Percentiles rank a stretch among this genome's conserved stretches.
These are phyloP conservation scores for Diaporthe ampelina DNA, from an alignment of 2,329 filamentous ascomycete species.

Conservation along the genomic window DNA sequence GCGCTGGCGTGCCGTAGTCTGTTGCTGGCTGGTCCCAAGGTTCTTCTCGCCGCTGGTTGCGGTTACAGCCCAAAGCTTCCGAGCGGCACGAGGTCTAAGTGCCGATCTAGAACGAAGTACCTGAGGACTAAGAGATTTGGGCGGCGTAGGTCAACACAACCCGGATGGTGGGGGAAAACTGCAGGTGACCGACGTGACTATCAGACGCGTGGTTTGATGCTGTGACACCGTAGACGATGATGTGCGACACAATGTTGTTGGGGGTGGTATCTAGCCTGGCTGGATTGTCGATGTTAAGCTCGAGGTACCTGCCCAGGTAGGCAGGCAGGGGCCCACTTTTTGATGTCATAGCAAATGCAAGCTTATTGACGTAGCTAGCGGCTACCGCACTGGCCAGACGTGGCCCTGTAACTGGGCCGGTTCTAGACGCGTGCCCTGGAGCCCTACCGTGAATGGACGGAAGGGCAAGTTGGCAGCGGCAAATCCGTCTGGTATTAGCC, in stretches of 20 bases:
- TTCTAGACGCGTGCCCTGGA: conserved; percentile 10
- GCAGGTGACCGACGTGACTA: conserved; percentile 1
- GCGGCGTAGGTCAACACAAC: neutral
- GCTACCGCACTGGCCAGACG: conserved; percentile 6
- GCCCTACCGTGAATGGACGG: conserved; percentile 10
- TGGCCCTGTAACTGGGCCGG: conserved; percentile 15
- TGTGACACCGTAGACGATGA: neutral
- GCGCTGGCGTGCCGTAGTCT: neutral
- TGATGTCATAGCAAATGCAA: conserved; percentile 28
- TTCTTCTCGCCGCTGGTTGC: neutral
- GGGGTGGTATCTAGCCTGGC: conserved; percentile 3
- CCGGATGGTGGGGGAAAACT: no score
- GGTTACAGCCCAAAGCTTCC: neutral
- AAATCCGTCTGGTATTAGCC: neutral
- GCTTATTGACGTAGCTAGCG: conserved; percentile 11
- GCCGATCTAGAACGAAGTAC: conserved; percentile 18
- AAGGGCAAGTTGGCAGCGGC: neutral
- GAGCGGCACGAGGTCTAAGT: neutral
- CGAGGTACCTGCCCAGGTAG: conserved; percentile 6
- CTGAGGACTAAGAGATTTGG: neutral
- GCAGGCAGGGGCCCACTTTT: conserved; percentile 22
- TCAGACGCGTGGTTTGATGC: neutral
- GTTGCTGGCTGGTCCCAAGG: neutral
- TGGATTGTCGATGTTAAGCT: conserved; percentile 20
- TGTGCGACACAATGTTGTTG: conserved; percentile 15